A percentile compares a stretch with the other conserved stretches of the same genome.
These are phyloP conservation scores for Aegilops speltoides DNA, from an alignment of 176 grass and related monocot genomes.

Conservation along the genomic window DNA sequence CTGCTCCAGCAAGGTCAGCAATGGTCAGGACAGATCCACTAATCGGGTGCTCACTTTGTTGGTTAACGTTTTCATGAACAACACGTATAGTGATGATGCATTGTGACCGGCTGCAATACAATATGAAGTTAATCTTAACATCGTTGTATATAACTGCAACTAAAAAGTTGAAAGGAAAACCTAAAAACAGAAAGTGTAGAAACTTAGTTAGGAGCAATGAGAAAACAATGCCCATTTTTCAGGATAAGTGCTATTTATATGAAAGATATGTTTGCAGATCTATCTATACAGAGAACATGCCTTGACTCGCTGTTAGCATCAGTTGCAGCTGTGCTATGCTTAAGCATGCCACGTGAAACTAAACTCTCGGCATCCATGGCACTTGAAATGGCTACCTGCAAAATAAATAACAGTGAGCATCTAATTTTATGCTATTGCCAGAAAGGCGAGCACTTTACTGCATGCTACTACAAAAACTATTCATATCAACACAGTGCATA, in stretches of 20 bases:
- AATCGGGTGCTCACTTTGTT: conserved; percentile 27
- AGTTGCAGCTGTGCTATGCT: conserved; percentile 87
- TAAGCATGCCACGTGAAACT: conserved; percentile 60
- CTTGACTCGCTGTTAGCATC: conserved; percentile 86
- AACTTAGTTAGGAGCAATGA: too few species aligned
- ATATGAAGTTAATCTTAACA: conserved; percentile 7
- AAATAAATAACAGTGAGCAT: conserved; percentile 31
- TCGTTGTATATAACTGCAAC: background rate
- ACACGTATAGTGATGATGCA: conserved; percentile 75
- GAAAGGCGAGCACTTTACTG: background rate
- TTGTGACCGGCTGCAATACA: conserved; percentile 74
- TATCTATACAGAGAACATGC: conserved; percentile 44
- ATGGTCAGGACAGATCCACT: conserved; percentile 66
- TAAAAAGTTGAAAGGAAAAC: background rate
- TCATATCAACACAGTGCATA: background rate
- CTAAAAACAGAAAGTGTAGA: background rate
- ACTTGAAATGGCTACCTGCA: conserved; percentile 58
- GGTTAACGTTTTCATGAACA: conserved; percentile 20
- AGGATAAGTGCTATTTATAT: background rate
- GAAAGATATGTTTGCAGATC: conserved; percentile 4
- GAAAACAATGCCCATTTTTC: too few species aligned
- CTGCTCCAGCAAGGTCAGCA: conserved; percentile 89
- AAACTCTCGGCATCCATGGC: conserved; percentile 54
- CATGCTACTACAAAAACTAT: conserved; percentile 11
- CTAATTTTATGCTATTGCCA: background rate